phyloP scores from a whole-genome alignment of 2,329 filamentous ascomycete genomes.

The Hymenoscyphus salicellus region DNA sequence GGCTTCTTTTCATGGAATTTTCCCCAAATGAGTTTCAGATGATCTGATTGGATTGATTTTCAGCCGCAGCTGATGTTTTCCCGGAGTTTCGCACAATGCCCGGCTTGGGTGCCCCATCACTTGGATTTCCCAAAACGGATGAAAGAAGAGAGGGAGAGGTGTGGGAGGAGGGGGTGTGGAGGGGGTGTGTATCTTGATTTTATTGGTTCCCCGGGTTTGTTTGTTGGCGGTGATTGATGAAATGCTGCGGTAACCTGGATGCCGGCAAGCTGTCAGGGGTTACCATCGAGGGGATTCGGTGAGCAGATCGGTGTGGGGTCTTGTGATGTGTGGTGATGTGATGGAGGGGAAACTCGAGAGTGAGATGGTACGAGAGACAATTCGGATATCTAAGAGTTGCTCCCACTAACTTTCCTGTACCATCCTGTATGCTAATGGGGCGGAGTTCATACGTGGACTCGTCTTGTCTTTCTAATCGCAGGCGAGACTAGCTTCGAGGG shows the following conservation, averaged over 20 bases:
- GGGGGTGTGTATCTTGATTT: background rate
- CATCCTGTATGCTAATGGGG: background rate
- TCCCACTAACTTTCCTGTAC: background rate
- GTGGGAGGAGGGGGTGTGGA: background rate
- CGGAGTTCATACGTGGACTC: background rate
- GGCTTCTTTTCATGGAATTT: background rate
- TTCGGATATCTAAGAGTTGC: background rate
- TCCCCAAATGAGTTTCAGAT: too few relatives aligned
- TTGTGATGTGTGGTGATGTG: background rate
- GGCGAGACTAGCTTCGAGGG: background rate
- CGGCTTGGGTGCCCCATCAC: background rate
- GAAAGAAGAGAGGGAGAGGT: background rate
- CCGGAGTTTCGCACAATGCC: background rate
- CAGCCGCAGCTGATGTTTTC: conserved; percentile 14
- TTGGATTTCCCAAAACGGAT: background rate
- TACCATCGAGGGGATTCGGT: background rate
- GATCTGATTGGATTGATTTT: conserved; percentile 1
- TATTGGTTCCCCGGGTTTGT: background rate
- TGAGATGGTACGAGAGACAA: background rate
- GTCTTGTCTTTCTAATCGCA: background rate
- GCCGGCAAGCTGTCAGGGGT: background rate
- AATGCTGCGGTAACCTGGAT: background rate
- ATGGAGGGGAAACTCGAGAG: background rate
- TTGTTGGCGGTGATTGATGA: background rate
- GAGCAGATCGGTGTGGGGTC: background rate